Evolutionary conservation across 345 rosid species (phyloP), one percentile per base, ranked within the genome.

Genomic region (Populus nigra): DNA sequence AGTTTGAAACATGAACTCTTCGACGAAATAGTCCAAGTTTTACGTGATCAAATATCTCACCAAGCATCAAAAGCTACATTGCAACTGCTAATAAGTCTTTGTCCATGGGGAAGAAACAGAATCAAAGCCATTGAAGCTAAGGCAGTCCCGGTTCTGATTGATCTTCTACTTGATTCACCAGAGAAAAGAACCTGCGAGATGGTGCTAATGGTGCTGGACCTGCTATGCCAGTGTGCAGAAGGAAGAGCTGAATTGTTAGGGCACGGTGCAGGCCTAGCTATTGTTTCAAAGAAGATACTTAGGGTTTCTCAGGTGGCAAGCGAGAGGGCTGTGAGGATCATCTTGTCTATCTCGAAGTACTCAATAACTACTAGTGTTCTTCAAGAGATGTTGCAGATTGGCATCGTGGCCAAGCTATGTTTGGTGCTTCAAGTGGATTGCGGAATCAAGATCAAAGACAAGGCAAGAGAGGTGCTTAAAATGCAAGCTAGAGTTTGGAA

Each of bases 81-180:
- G 74, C 83, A 90, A 77, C 74, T 90, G 4, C 79, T 91, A 0
- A 22, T 80, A 5, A 80, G 70, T 38, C 66, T 85, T 15, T 85
- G 87, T 74, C 88, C 93, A 1, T 88, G 91, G 96, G 92, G 92
- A 11, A 79, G 90, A 65, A 91, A 88, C 88, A 66, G 90, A 81
- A 77, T 83, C 83, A 91, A 88, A 72, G 91, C 91, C 1, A 81
- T 83, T 0, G 86, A 83, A n/a, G 89, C 83, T 1, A 83, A 88
- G 1, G 85, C 78, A 3, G 80, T 88, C 9, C 20, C 75, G 0
- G 80, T 80, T 5, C 57, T 91, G 61, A 50, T 86, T 13, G 89
- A 88, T 76, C 83, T 88, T 33, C 90, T 91, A n/a, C 81, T 91
- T 3, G 84, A 90, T n/a, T 78, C 75, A 2, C 53, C 78, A 0